A percentile compares a stretch with the other conserved stretches of the same genome.
These are phyloP conservation scores for Escallonia rubra DNA, from an alignment of 129 eudicot species.

Conservation along the genomic window DNA sequence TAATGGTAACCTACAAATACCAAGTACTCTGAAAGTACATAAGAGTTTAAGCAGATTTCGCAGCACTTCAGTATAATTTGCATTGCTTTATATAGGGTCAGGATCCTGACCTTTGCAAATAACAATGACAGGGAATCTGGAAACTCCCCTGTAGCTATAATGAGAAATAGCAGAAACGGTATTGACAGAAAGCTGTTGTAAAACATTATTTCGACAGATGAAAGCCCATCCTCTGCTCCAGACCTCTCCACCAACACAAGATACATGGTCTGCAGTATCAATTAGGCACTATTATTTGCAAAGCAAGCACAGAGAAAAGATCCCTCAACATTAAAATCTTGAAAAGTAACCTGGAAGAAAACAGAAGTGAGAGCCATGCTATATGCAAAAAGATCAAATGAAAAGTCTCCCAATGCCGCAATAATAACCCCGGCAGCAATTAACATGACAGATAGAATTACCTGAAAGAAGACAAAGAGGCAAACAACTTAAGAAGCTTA, in stretches of 20 bases:
- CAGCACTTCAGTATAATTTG: too few relatives aligned
- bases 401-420: slow-evolving; percentile 96
- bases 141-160: slow-evolving; percentile 76
- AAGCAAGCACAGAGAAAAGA: too few relatives aligned
- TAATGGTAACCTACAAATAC: too few relatives aligned
- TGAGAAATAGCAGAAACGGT: slow-evolving; percentile 76
- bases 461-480: slow-evolving; percentile 42
- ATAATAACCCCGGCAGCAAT: slow-evolving; percentile 90
- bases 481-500: too few relatives aligned
- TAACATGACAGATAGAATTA: slow-evolving; percentile 68
- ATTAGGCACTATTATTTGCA: too few relatives aligned
- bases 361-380: slow-evolving; percentile 87
- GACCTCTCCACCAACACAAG: slow-evolving; percentile 93
- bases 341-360: slow-evolving; percentile 65
- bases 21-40: too few relatives aligned
- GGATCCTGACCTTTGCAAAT: slow-evolving; percentile 64
- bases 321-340: too few relatives aligned
- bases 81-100: too few relatives aligned
- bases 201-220: slow-evolving; percentile 91
- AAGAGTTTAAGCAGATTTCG: too few relatives aligned
- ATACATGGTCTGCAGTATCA: slow-evolving; percentile 82
- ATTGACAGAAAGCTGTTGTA: slow-evolving; percentile 84
- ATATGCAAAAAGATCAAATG: slow-evolving; percentile 84
- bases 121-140: slow-evolving; percentile 69
- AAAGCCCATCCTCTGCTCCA: slow-evolving; percentile 95